Evolutionary conservation across 805 yeast species (phyloP).

Genomic region (Saturnispora serradocipensis): DNA sequence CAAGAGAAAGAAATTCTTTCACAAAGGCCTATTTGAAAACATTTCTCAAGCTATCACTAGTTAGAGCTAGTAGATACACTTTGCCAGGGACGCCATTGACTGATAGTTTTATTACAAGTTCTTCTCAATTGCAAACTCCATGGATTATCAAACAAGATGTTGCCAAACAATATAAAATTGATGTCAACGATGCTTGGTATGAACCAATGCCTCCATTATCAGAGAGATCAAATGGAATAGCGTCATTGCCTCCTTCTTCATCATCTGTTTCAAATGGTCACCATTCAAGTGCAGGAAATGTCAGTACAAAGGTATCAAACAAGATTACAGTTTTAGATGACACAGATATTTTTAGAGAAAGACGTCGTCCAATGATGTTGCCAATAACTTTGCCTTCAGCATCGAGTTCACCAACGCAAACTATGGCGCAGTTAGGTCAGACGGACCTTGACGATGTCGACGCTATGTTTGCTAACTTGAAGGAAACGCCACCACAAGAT

Average conservation of each 20-base stretch:
- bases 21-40: slow-evolving; percentile 87
- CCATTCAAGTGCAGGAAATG: neutral
- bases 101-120: neutral
- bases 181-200: slow-evolving; percentile 29
- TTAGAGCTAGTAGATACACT: slow-evolving; percentile 74
- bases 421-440: neutral
- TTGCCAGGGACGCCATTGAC: slow-evolving; percentile 22
- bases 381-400: neutral
- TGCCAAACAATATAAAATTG: slow-evolving; percentile 60
- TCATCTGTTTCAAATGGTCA: neutral
- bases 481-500: slow-evolving; percentile 30
- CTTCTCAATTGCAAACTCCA: slow-evolving; percentile 40
- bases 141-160: slow-evolving; percentile 84
- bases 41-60: slow-evolving; percentile 69
- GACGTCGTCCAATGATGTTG: slow-evolving; percentile 20
- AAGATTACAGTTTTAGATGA: slow-evolving; percentile 2
- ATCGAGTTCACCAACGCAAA: neutral
- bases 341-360: slow-evolving; percentile 8
- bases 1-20: slow-evolving; percentile 77
- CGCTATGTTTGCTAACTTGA: slow-evolving; percentile 25
- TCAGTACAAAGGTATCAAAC: neutral
- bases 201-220: neutral
- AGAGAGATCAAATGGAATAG: neutral
- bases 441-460: slow-evolving; percentile 7
- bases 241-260: neutral